Percentiles rank a stretch among this genome's conserved stretches.
Evolutionary conservation across 495 filamentous ascomycete species (phyloP).

Genomic region (Aspergillus hancockii): DNA sequence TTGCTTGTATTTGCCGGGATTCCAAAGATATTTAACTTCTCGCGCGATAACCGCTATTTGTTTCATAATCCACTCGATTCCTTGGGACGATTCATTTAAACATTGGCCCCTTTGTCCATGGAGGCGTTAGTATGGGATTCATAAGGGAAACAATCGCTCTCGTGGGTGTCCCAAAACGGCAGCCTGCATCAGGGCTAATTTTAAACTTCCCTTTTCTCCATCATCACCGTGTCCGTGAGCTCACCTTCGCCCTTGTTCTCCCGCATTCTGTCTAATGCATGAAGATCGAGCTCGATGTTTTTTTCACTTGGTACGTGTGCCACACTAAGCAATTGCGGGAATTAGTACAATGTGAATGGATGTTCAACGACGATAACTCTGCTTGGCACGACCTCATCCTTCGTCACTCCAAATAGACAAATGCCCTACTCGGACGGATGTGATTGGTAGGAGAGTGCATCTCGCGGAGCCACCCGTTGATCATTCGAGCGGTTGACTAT

Average conservation of each 20-base stretch:
- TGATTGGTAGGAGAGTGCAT: conserved; percentile 19
- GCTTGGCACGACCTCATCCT: neutral
- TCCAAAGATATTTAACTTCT: neutral
- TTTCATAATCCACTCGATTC: neutral
- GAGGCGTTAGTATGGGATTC: neutral
- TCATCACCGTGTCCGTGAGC: neutral
- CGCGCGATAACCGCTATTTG: conserved; percentile 12
- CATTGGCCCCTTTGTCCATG: neutral
- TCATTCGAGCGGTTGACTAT: conserved; percentile 20
- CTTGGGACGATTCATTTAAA: conserved; percentile 1
- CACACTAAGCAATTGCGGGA: neutral
- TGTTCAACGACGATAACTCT: neutral
- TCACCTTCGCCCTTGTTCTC: conserved; percentile 9
- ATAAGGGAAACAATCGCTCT: neutral
- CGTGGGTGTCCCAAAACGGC: conserved; percentile 10
- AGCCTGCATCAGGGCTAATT: conserved; percentile 10
- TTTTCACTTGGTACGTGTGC: conserved; percentile 5
- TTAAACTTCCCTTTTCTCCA: conserved; percentile 5
- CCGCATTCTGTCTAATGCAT: conserved; percentile 16
- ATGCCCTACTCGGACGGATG: neutral
- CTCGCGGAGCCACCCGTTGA: conserved; percentile 17
- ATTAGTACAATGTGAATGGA: neutral
- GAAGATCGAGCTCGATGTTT: conserved; percentile 14
- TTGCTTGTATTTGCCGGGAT: neutral
- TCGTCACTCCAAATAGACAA: neutral